Conservation (phyloP, 371 early-diverging fungal genomes). For the Coemansia sp. region DNA sequence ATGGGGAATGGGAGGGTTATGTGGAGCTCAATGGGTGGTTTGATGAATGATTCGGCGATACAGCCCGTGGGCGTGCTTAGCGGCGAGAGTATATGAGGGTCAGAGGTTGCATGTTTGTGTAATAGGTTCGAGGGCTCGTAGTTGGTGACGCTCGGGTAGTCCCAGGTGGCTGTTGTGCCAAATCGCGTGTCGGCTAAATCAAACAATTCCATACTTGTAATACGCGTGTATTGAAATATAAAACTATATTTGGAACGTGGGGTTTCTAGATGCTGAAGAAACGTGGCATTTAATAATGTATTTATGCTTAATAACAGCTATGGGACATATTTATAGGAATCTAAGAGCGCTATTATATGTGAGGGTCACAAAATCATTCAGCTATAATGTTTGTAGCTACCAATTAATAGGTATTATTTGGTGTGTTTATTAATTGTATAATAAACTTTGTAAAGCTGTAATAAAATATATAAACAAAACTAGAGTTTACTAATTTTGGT, state of each 20-base stretch:
- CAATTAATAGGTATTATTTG: no score
- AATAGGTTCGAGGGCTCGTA: constrained; percentile 15
- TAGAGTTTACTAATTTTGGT: no score
- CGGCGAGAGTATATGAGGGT: neutral
- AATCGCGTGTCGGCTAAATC: constrained; percentile 29
- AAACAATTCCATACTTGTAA: constrained; percentile 17
- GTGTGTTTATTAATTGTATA: no score
- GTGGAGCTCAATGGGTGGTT: constrained; percentile 25
- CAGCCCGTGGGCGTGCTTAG: constrained; percentile 8
- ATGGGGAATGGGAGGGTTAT: constrained; percentile 4
- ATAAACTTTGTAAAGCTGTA: neutral
- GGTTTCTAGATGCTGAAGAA: no score
- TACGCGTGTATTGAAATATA: neutral
- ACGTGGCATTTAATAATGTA: neutral
- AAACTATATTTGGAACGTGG: neutral
- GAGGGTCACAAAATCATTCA: neutral
- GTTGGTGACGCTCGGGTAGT: constrained; percentile 16
- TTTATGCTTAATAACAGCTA: neutral
- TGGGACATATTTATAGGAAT: neutral
- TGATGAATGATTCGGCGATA: constrained; percentile 36
- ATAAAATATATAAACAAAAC: neutral
- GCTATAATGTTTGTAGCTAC: no score
- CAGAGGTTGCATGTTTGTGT: neutral
- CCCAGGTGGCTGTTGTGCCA: neutral
- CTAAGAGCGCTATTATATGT: neutral